These are phyloP conservation scores for Chlorokybus atmophyticus DNA, from an alignment of 139 green algal genomes.

Conservation along the genomic window DNA sequence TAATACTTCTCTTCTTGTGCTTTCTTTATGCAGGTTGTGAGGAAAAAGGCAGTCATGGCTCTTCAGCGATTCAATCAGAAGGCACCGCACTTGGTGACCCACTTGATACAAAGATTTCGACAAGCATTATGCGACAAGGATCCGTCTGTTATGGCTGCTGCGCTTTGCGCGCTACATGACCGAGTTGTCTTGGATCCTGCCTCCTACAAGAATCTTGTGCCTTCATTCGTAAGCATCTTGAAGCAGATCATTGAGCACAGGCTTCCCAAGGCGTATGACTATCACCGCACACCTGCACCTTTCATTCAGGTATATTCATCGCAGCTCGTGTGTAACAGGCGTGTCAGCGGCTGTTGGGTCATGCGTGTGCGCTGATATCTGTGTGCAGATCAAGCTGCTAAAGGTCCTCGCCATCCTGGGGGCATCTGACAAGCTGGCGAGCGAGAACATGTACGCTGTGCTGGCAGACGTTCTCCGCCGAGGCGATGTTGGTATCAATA, in stretches of 20 bases:
- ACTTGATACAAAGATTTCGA: slow-evolving; percentile 53
- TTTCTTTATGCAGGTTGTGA: too few relatives aligned
- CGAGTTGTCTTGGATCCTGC: slow-evolving; percentile 41
- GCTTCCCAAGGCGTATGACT: slow-evolving; percentile 82
- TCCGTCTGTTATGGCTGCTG: slow-evolving; percentile 83
- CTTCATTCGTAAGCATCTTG: slow-evolving; percentile 82
- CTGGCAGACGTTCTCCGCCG: slow-evolving; percentile 40
- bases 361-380: not conserved
- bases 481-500: slow-evolving; percentile 16
- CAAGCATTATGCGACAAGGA: slow-evolving; percentile 55
- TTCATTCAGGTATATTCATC: slow-evolving; percentile 79
- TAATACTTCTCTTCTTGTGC: too few relatives aligned
- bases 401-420: slow-evolving; percentile 73
- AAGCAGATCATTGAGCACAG: slow-evolving; percentile 79
- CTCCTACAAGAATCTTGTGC: slow-evolving; percentile 71
- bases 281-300: slow-evolving; percentile 85
- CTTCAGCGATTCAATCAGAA: slow-evolving; percentile 60
- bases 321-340: too few relatives aligned
- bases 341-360: too few relatives aligned
- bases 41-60: slow-evolving; percentile 91
- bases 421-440: slow-evolving; percentile 49
- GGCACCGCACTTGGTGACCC: slow-evolving; percentile 41
- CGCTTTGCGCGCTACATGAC: slow-evolving; percentile 78
- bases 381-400: slow-evolving; percentile 75
- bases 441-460: slow-evolving; percentile 76